Evolutionary conservation across 164 flowering plant genomes (phyloP), one percentile per base, ranked within the genome.

Genomic region (Hamamelis virginiana): DNA sequence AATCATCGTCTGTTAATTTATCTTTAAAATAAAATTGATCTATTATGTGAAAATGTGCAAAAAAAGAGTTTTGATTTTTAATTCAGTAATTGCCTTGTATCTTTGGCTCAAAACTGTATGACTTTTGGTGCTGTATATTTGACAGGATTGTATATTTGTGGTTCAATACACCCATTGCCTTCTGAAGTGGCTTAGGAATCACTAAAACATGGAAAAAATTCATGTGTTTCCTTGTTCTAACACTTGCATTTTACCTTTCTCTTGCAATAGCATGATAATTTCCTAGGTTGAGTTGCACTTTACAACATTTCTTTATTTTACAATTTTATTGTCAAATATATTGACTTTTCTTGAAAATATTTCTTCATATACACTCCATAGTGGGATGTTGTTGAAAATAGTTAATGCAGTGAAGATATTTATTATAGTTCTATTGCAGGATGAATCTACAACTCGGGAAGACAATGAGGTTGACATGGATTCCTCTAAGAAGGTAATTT

Each of bases 361-460:
- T 25, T 57, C 60, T 57, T 25, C 16, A 23, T 23, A 19, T 57
- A 26, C 18, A 38, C 16, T 4, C 12, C 13, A 12, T 13, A 13
- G 19, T 51, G 22, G 46, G 21, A 1, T 60, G 8, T 45, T 59
- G 15, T 45, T 9, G 41, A 16, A 23, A n/a, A 9, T 62, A 43
- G 41, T 57, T 62, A 14, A 22, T 4, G n/a, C 38, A 27, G 18
- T 15, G 19, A 19, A 14, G 14, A 10, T 19, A 18, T 14, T 73
- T 2, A 15, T 27, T 50, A 60, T 61, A 8, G 23, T 23, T 69
- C 8, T 62, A 56, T 78, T 80, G 75, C 88, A 93, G 98, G 91
- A 84, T 70, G 93, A 91, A 59, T 73, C 76, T 75, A 81, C 74
- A 68, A 70, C 81, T 51, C 81, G 89, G 85, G 87, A 87, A 72